Percentiles rank a stretch among this genome's conserved stretches.
Evolutionary conservation across 306 rosid genomes (phyloP).

Genomic region (Vicia villosa): DNA sequence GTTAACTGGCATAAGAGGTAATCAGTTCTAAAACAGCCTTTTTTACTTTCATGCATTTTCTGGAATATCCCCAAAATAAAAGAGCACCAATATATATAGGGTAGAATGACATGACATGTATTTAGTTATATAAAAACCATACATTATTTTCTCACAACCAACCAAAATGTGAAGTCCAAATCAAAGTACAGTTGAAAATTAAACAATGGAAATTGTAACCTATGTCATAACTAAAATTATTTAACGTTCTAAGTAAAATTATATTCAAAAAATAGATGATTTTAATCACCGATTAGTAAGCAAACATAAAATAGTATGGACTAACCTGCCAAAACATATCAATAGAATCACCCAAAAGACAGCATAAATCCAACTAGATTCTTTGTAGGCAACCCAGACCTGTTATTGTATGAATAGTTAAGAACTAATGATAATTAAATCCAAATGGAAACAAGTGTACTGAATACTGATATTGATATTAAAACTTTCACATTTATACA

Average conservation of each 20-base stretch:
- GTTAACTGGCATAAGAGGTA: too few relatives aligned
- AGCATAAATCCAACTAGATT: slow-evolving; percentile 61
- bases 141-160: too few relatives aligned
- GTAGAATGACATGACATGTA: too few relatives aligned
- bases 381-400: slow-evolving; percentile 90
- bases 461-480: slow-evolving; percentile 7
- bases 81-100: too few relatives aligned
- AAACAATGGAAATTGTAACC: slow-evolving; percentile 6
- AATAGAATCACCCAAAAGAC: slow-evolving; percentile 65
- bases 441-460: slow-evolving; percentile 23
- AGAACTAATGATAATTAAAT: background rate
- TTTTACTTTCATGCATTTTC: too few relatives aligned
- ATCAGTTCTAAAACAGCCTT: too few relatives aligned
- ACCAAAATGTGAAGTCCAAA: slow-evolving; percentile 1
- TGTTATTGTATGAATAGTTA: slow-evolving; percentile 40
- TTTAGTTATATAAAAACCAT: too few relatives aligned
- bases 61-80: too few relatives aligned
- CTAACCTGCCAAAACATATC: slow-evolving; percentile 83
- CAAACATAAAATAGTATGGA: slow-evolving; percentile 30
- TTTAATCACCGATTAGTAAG: slow-evolving; percentile 12
- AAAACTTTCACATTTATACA: slow-evolving; percentile 19
- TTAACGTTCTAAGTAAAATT: background rate
- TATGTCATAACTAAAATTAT: slow-evolving; percentile 14
- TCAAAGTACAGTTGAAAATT: slow-evolving; percentile 1
- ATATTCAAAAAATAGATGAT: slow-evolving; percentile 19